A percentile compares a stretch with the other conserved stretches of the same genome.
Conservation (phyloP, 257 asterid genomes). For the Plantago major region DNA sequence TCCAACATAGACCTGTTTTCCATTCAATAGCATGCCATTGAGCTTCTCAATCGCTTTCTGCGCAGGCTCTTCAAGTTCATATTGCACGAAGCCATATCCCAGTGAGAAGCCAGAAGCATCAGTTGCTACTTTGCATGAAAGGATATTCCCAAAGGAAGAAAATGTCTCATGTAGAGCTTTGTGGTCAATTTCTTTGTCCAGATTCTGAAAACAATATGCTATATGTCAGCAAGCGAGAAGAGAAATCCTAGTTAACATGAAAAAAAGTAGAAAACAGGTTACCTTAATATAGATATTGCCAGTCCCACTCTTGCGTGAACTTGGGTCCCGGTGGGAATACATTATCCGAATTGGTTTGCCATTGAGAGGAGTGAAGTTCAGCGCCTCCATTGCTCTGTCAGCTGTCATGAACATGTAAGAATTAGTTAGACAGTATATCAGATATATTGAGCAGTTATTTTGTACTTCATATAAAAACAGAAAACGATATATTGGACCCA, state of each 20-base stretch:
- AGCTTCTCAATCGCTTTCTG: constrained; percentile 79
- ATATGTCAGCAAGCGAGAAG: neutral
- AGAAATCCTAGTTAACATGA: neutral
- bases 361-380: constrained; percentile 83
- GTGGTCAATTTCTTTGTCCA: constrained; percentile 93
- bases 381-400: constrained; percentile 64
- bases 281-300: constrained; percentile 94
- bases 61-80: constrained; percentile 75
- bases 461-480: neutral
- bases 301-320: constrained; percentile 68
- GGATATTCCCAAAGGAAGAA: constrained; percentile 69
- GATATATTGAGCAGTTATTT: neutral
- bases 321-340: constrained; percentile 88
- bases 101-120: constrained; percentile 65
- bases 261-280: constrained; percentile 1
- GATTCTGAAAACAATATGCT: constrained; percentile 39
- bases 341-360: constrained; percentile 75
- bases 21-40: constrained; percentile 86
- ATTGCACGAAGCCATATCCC: constrained; percentile 96
- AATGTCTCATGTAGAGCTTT: constrained; percentile 86
- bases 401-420: constrained; percentile 37
- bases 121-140: constrained; percentile 82
- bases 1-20: constrained; percentile 81
- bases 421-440: neutral
- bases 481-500: constrained; percentile 1